Evolutionary conservation across 2,329 filamentous ascomycete genomes (phyloP), one percentile per base, ranked within the genome.

Genomic region (Phialemonium atrogriseum): DNA sequence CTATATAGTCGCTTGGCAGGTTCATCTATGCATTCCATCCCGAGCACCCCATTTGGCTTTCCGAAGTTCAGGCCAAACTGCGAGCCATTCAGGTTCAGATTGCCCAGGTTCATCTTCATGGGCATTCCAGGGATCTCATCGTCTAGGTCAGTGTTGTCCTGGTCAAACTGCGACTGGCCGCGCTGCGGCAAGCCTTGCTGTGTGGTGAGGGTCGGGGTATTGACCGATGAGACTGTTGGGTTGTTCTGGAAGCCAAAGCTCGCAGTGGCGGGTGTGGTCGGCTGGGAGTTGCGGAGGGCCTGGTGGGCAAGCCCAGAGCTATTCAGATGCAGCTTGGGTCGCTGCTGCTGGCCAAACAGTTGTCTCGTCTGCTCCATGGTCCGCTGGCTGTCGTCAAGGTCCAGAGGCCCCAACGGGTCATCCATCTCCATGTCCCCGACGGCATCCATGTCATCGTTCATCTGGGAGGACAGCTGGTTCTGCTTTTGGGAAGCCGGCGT

Each of bases 341-440:
- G 63, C 42, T 73, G 70, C 41, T 67, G 66, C 44, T 79, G 74
- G 26, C 74, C 74, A 43, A 84, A 84, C 41, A 81, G 64, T 45
- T 82, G 78, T 26, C 79, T 71, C 13, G 76, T 73, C 48, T 82
- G 77, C 45, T 84, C 81, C 48, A 84, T 77, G 21, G 77, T 73
- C 41, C 73, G 67, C 30, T 79, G 70, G 44, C 59, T 72, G 40
- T 77, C 70, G 27, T 77, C 70, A 47, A 77, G 62, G 35, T 80
- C 76, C 70, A 80, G 72, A 31, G 68, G 63, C 4, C 75, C 78
- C 29, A 84, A 68, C 7, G 78, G 73, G 46, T 94, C 87, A 50
- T 96, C 89, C 80, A 96, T 84, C 50, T 96, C 89, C 89, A 96
- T 95, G 50, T 94, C 86, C 32, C 86, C 87, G 18, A 93, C 75